Base-by-base conservation (phyloP, 345 rosid genomes). In the Cardamine resedifolia region DNA sequence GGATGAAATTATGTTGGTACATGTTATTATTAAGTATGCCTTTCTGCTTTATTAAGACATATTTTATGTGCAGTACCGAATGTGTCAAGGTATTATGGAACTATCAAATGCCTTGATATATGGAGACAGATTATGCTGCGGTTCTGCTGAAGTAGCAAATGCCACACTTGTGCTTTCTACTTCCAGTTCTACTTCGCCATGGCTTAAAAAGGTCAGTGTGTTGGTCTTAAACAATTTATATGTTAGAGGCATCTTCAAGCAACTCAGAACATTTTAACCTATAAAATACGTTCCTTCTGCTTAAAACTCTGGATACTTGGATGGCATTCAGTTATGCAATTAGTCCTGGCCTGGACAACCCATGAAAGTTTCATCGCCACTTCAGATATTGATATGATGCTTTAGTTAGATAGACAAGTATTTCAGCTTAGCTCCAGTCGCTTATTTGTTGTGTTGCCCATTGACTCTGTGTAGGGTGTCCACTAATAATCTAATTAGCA, bases 71-170 rank as follows among this genome's bases (percentile, higher is more conserved):
- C 88, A 95, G 99, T 95, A 95, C 58, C 97, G 99, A 10, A 95
- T 95, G 99, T 90, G 89, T 70, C 85, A 77, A 85, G 91, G 90
- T 45, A 88, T 95, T 45, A 95, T 95, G 99, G 90, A 90, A 75
- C 82, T 95, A 68, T 85, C 96, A 38, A 95, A 95, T 82, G 88
- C 98, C 52, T 76, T 95, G 83, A 91, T 95, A 79, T 95, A 91
- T 67, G 96, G 96, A 64, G 89, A 95, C 65, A 87, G 93, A 77
- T 74, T 95, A 76, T 77, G 80, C 48, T 95, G 98, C 49, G 99
- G 99, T 64, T 95, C 99, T 19, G 36, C 83, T 52, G 96, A 95
- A 71, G 83, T 95, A 74, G 91, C 99, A 45, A 83, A 79, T 74
- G 87, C 86, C 38, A 82, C 84, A 80, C 91, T 95, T 61, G 58